phyloP scores from a whole-genome alignment of 805 yeast genomes.

The Saccharomycopsis oosterbeekiorum region DNA sequence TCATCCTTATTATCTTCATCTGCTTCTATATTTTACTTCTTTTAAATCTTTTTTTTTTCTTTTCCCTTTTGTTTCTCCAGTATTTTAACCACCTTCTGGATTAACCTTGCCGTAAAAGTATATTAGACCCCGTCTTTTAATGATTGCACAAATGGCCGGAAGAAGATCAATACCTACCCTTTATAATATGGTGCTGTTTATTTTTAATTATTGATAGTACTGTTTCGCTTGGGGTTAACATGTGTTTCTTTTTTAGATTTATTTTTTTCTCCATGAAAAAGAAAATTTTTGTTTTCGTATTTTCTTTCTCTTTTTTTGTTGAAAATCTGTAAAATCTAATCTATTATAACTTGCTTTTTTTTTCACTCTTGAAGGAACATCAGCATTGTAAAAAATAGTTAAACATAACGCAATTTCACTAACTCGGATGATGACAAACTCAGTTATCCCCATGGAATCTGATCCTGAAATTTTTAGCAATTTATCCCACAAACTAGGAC shows the following conservation, averaged over 20 bases:
- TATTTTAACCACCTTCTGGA: conserved; percentile 17
- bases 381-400: background rate
- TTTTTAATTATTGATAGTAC: background rate
- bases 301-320: no score
- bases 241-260: background rate
- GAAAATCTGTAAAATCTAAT: no score
- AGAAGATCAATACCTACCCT: conserved; percentile 16
- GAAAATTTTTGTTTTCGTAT: no score
- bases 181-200: conserved; percentile 9
- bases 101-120: conserved; percentile 19
- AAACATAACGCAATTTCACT: background rate
- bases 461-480: conserved; percentile 76
- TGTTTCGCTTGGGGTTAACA: conserved; percentile 19
- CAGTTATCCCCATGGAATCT: conserved; percentile 82
- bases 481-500: conserved; percentile 60
- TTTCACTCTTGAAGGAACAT: no score
- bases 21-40: background rate
- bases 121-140: conserved; percentile 9
- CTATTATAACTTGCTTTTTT: no score
- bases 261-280: background rate
- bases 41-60: background rate
- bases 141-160: conserved; percentile 20
- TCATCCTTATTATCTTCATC: background rate
- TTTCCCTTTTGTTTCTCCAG: conserved; percentile 12
- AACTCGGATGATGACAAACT: no score